A percentile compares a stretch with the other conserved stretches of the same genome.
Conservation (phyloP, 2,329 filamentous ascomycete genomes). For the Phialocephala sp. region DNA sequence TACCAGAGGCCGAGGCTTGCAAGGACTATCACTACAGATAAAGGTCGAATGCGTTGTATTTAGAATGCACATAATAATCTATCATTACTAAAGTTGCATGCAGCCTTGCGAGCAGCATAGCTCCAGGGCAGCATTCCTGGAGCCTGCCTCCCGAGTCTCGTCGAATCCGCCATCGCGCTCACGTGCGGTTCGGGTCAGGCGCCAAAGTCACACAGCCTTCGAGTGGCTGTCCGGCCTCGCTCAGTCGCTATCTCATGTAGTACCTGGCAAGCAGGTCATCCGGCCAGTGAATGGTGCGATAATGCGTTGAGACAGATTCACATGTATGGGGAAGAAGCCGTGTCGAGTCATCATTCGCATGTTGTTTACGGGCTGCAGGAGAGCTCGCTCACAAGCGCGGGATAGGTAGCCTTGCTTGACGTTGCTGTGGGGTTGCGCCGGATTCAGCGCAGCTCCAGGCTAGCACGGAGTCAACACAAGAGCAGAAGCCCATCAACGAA, state of each 20-base stretch:
- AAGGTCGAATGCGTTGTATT: background rate
- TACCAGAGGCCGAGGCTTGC: background rate
- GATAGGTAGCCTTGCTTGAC: conserved; percentile 1
- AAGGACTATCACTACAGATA: background rate
- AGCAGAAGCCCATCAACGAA: background rate
- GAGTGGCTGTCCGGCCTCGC: background rate
- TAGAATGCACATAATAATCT: background rate
- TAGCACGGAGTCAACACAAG: background rate
- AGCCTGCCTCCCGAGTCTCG: background rate
- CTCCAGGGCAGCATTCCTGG: conserved; percentile 1
- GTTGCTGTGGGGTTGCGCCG: conserved; percentile 6
- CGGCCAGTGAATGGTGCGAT: conserved; percentile 7
- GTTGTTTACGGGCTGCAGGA: background rate
- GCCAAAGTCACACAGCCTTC: background rate
- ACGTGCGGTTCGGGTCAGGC: background rate
- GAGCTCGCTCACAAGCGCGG: background rate
- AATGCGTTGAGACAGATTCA: conserved; percentile 2
- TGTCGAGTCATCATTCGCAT: conserved; percentile 6
- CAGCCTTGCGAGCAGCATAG: background rate
- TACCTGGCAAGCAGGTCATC: conserved; percentile 4
- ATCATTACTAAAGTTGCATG: background rate
- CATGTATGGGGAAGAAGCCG: background rate
- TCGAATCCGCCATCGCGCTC: background rate
- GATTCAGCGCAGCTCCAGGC: background rate
- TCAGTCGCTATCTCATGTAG: background rate